These are phyloP conservation scores for Saccharomycopsis sp. DNA, from an alignment of 805 yeast genomes.

Conservation along the genomic window DNA sequence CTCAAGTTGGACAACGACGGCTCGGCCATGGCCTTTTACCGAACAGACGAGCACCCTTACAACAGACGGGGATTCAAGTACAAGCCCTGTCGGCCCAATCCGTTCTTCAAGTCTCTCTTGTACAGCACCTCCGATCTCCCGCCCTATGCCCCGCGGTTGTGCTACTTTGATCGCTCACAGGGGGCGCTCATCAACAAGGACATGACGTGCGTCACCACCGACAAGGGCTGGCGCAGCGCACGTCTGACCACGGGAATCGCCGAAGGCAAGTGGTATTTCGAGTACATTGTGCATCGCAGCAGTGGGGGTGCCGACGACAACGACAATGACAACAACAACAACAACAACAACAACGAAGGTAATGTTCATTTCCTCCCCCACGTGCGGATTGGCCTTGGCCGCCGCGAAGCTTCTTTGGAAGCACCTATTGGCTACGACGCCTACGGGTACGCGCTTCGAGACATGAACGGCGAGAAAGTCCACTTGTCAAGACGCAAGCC, in stretches of 20 bases:
- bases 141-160: slow-evolving; percentile 50
- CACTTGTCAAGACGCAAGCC: slow-evolving; percentile 63
- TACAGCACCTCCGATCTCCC: slow-evolving; percentile 69
- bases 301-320: slow-evolving; percentile 23
- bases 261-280: slow-evolving; percentile 77
- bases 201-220: slow-evolving; percentile 42
- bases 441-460: slow-evolving; percentile 87
- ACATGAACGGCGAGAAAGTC: slow-evolving; percentile 62
- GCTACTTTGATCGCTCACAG: slow-evolving; percentile 61
- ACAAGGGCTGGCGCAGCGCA: slow-evolving; percentile 72
- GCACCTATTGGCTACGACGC: slow-evolving; percentile 96
- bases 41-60: slow-evolving; percentile 69
- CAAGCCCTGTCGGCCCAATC: slow-evolving; percentile 66
- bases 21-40: slow-evolving; percentile 27
- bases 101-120: slow-evolving; percentile 43
- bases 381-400: slow-evolving; percentile 73
- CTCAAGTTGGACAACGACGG: not conserved
- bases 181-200: slow-evolving; percentile 39
- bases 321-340: slow-evolving; percentile 13
- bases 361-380: slow-evolving; percentile 35
- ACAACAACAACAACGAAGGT: slow-evolving; percentile 19
- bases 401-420: slow-evolving; percentile 83
- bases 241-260: slow-evolving; percentile 66
- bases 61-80: slow-evolving; percentile 78
- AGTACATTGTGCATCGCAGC: slow-evolving; percentile 49